Conservation (phyloP, 345 rosid genomes). For the Crucihimalaya himalaica region DNA sequence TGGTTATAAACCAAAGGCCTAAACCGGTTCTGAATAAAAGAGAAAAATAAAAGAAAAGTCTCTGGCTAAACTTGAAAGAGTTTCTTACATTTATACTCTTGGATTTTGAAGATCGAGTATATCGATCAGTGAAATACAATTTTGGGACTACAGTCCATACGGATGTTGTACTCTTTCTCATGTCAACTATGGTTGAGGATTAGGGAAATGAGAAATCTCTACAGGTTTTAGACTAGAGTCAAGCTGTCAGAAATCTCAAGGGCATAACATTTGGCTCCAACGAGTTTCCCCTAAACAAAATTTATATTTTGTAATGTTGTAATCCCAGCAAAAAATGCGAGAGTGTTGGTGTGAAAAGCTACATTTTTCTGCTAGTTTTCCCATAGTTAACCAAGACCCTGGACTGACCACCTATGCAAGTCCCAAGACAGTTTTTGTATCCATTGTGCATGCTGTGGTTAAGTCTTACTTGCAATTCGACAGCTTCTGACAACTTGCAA, state of each 20-base stretch:
- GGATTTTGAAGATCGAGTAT: neutral
- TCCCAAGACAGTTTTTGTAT: neutral
- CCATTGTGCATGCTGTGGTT: neutral
- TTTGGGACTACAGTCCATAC: neutral
- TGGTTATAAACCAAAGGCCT: neutral
- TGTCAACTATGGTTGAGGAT: neutral
- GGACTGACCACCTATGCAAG: conserved; percentile 4
- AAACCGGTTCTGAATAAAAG: conserved; percentile 2
- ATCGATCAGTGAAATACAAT: neutral
- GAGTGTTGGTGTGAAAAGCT: neutral
- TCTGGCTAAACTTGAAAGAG: neutral
- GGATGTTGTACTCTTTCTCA: neutral
- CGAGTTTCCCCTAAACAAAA: neutral
- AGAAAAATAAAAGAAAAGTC: neutral
- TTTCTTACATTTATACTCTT: neutral
- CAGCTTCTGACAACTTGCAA: neutral
- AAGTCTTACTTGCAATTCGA: conserved; percentile 1
- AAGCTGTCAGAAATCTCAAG: neutral
- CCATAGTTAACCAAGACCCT: conserved; percentile 4
- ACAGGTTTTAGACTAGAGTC: neutral
- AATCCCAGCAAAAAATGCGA: neutral
- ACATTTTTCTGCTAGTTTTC: neutral
- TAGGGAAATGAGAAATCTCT: neutral
- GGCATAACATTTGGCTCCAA: neutral
- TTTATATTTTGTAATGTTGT: too few relatives aligned